Evolutionary conservation across 169 alveolate genomes (phyloP).

Genomic region (Plasmodium gaboni): DNA sequence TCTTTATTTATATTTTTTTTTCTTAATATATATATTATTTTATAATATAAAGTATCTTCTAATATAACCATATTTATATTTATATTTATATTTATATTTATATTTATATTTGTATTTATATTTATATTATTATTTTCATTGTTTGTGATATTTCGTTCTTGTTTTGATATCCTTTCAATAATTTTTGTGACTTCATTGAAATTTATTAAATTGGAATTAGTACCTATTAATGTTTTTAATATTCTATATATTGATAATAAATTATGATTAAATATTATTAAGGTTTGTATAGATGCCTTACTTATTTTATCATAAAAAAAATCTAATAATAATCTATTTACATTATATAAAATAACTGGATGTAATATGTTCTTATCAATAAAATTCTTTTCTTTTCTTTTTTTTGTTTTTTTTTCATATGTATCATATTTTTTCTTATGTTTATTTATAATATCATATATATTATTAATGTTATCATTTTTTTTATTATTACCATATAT

Average conservation of each 20-base stretch:
- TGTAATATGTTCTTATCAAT: constrained; percentile 5
- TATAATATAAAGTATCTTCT: constrained; percentile 37
- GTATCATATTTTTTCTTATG: neutral
- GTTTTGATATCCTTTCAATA: constrained; percentile 6
- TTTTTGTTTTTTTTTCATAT: neutral
- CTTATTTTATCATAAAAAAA: constrained; percentile 35
- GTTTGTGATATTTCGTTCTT: neutral
- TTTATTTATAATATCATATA: neutral
- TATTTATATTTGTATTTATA: neutral
- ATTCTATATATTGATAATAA: constrained; percentile 48
- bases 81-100: neutral
- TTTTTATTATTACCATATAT: neutral
- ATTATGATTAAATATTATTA: constrained; percentile 48
- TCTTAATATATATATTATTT: constrained; percentile 21
- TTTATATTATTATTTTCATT: neutral
- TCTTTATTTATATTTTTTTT: constrained; percentile 20
- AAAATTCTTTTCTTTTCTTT: neutral
- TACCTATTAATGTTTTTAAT: constrained; percentile 44
- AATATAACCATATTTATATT: neutral
- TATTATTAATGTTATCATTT: neutral
- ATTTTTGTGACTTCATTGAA: constrained; percentile 13
- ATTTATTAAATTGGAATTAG: constrained; percentile 23
- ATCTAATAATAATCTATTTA: constrained; percentile 25
- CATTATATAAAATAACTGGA: constrained; percentile 35
- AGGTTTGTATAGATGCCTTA: constrained; percentile 6